Evolutionary conservation across 768 basidiomycete genomes (phyloP).

Genomic region (Leucosporidium creatinivorum): DNA sequence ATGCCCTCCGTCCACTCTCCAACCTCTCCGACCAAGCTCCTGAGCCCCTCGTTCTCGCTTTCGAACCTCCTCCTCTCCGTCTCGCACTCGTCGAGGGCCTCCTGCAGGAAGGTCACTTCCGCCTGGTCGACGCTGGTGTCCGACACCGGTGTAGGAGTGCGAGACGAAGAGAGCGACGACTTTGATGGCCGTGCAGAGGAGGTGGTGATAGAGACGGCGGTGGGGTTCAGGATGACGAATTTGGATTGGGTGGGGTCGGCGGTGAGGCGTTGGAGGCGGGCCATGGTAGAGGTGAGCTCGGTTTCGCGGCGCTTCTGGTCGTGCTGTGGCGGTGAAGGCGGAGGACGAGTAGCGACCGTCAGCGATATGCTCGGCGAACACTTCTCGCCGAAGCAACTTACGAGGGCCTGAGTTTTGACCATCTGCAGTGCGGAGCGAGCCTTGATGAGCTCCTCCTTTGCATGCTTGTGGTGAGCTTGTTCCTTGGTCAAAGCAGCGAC

Average conservation of each 20-base stretch:
- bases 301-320: constrained; percentile 24
- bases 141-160: not conserved
- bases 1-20: constrained; percentile 17
- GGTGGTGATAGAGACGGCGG: not conserved
- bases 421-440: constrained; percentile 14
- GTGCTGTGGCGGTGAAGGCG: not conserved
- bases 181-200: not conserved
- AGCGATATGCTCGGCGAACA: too few species aligned
- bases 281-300: constrained; percentile 5
- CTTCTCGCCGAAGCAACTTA: not conserved
- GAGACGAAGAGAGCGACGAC: not conserved
- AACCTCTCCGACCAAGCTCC: constrained; percentile 18
- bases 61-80: not conserved
- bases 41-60: constrained; percentile 3
- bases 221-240: constrained; percentile 17
- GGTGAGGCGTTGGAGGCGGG: constrained; percentile 18
- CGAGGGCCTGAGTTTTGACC: constrained; percentile 20
- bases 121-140: not conserved
- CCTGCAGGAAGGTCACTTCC: constrained; percentile 5
- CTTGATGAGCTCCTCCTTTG: constrained; percentile 18
- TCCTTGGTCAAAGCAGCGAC: constrained; percentile 4
- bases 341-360: not conserved
- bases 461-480: constrained; percentile 14
- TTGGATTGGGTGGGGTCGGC: constrained; percentile 12
- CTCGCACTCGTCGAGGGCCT: not conserved